Evolutionary conservation across 768 basidiomycete species (phyloP).

Genomic region (Leccinellum luteum): DNA sequence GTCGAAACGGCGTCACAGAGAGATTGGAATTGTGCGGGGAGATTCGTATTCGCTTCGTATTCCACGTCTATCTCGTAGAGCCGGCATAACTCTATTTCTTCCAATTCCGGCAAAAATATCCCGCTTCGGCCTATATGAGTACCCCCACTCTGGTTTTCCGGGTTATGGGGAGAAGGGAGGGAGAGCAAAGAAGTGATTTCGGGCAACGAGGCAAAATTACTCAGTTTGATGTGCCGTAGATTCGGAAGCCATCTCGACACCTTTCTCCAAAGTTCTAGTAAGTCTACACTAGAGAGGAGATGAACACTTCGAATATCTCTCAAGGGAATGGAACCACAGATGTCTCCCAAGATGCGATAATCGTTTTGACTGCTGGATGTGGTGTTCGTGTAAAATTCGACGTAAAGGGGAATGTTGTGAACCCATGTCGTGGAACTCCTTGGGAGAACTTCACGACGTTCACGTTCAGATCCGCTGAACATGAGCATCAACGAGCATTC

Average conservation of each 20-base stretch:
- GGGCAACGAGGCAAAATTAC: neutral
- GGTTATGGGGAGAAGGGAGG: neutral
- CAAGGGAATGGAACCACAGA: neutral
- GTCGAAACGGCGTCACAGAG: neutral
- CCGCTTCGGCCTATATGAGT: neutral
- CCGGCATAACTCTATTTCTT: neutral
- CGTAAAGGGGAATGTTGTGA: neutral
- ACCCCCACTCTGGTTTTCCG: neutral
- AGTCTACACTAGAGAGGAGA: neutral
- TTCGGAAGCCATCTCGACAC: neutral
- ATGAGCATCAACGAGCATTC: neutral
- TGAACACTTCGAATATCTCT: neutral
- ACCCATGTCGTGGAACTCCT: neutral
- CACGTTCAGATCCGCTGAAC: neutral
- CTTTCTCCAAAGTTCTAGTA: neutral
- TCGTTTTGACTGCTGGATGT: neutral
- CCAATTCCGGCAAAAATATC: neutral
- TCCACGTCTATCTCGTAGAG: no score
- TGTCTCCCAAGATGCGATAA: neutral
- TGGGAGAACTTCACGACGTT: neutral
- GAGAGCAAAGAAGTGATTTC: neutral
- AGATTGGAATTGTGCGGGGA: neutral
- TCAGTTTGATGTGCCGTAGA: neutral
- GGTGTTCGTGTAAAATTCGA: neutral
- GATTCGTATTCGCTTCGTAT: neutral